Base-by-base conservation (phyloP, 2,329 filamentous ascomycete genomes). In the Xylaria sp. region DNA sequence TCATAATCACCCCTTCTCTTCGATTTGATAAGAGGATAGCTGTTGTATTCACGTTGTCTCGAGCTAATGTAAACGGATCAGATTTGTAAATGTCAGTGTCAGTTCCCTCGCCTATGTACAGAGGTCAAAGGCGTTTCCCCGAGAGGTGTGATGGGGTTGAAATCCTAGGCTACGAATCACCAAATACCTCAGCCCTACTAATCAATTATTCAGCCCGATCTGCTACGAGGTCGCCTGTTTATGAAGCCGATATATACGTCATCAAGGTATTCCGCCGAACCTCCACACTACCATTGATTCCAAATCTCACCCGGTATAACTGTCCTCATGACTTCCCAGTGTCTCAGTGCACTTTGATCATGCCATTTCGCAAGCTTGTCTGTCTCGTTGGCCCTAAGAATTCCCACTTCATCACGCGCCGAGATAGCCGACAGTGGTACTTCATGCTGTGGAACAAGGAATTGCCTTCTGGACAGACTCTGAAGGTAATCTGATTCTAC, bases 311-410 rank as follows among this genome's bases (percentile, higher is more conserved):
- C 84, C 0, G 94, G 94, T 71, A 98, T 74, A 2, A 98, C 94
- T 0, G 83, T 88, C 77, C 96, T 89, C 94, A 99, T 99, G 56
- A 99, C 91, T 52, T 83, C 84, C 96, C 96, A 99, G 82, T 99
- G 96, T 10, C 92, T 92, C 62, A 92, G 78, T 0, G 94, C 94
- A 75, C 92, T 93, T 76, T 88, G 84, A 76, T 89, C 86, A 78
- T 97, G 94, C 84, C 89, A 93, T 78, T 87, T 86, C 64, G 86
- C 86, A 76, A 98, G 83, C 75, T 89, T 86, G 7, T 84, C 84
- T 28, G 91, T 93, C 71, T 91, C 88, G 62, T 90, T 91, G 54
- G 79, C 85, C 33, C 81, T 84, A 76, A 96, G 80, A 0, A 94
- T 78, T 3, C 83, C 84, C 1, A 84, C 82, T 73, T 84, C 81